Evolutionary conservation across 306 rosid species (phyloP), one percentile per base, ranked within the genome.

Genomic region (Urtica urens): DNA sequence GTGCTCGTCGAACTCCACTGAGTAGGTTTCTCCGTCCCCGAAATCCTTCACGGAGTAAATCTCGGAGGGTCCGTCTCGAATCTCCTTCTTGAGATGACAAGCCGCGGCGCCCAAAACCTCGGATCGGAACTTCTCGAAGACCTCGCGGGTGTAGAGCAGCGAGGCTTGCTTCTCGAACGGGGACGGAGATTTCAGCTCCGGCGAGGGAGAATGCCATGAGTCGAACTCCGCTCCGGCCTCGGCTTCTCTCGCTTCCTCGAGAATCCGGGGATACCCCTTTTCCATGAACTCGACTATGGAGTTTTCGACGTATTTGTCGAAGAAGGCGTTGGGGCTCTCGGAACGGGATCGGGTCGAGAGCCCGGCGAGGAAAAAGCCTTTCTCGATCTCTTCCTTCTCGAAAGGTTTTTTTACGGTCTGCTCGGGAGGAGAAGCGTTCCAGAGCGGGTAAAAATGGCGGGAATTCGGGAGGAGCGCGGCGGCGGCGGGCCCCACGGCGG

Each of bases 61-160:
- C 51, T 40, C 51, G 41, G 23, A 18, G 29, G 57, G 23, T 48
- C 55, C 51, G 14, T 62, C 69, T 62, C 63, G 71, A 15, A 41
- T 59, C 64, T 64, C 75, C 49, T 59, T 64, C 51, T 31, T 73
- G 31, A 74, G 79, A 54, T 73, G 79, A 60, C 79, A 73, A 59
- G 79, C 79, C 55, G 65, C 75, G 15, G 66, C 79, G 33, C 79
- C 79, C 67, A 73, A 60, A 51, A 73, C 79, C 63, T 73, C 79
- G 35, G 55, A 67, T 50, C 68, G 79, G 59, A 73, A 73, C 29
- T 68, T 73, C 67, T 59, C 68, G 47, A 73, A 73, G 35, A 68
- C 39, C 6, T 67, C 55, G 34, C 51, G 65, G 18, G 72, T 71
- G 46, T 66, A 63, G 37, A 68, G 31, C 11, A 60, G 41, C 29